These are phyloP conservation scores for Ascodesmis nigricans DNA, from an alignment of 495 filamentous ascomycete species.

Conservation along the genomic window DNA sequence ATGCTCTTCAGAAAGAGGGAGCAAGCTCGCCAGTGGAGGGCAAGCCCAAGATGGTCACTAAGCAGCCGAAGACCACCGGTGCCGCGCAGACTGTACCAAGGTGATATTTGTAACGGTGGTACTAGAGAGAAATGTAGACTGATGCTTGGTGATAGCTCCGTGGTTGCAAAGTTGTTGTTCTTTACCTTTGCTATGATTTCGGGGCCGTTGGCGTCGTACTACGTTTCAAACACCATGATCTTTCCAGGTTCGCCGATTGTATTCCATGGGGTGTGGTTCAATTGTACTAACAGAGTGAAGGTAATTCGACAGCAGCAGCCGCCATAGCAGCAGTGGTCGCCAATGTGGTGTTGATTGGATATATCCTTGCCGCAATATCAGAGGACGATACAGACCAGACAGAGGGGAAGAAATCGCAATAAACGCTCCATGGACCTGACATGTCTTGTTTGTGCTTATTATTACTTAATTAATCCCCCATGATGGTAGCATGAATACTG, in stretches of 20 bases:
- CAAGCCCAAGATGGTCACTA: constrained; percentile 1
- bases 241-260: constrained; percentile 50
- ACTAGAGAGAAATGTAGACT: neutral
- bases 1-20: constrained; percentile 27
- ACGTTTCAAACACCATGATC: constrained; percentile 48
- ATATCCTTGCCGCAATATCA: constrained; percentile 74
- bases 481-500: too few species aligned
- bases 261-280: neutral
- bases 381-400: constrained; percentile 57
- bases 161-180: constrained; percentile 70
- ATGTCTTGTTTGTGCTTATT: too few species aligned
- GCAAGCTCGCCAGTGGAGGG: constrained; percentile 27
- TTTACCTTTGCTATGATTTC: constrained; percentile 85
- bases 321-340: constrained; percentile 68
- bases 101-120: constrained; percentile 28
- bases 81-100: constrained; percentile 37
- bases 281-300: constrained; percentile 25
- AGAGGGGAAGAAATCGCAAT: constrained; percentile 35
- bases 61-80: constrained; percentile 3
- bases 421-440: too few species aligned
- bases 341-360: constrained; percentile 76
- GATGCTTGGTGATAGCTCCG: constrained; percentile 32
- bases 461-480: too few species aligned
- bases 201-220: constrained; percentile 69
- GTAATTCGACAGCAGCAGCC: constrained; percentile 70